Conservation (phyloP, 2,329 filamentous ascomycete genomes). For the Ambrosiella xylebori region DNA sequence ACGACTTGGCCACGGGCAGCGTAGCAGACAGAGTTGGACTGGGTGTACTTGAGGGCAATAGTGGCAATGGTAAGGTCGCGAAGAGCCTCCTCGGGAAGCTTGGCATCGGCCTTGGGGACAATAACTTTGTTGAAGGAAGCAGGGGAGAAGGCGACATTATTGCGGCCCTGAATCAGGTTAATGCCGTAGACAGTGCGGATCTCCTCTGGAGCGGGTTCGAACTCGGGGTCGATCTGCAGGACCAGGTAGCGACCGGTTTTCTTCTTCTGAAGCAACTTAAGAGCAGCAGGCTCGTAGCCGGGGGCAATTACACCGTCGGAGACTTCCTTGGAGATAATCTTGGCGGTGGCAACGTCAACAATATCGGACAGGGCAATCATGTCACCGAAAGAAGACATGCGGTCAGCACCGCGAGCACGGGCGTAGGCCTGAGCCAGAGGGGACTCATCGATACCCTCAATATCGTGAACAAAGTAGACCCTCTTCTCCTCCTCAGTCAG, state of each 20-base stretch:
- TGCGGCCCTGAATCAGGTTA: constrained; percentile 75
- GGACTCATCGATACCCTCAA: constrained; percentile 72
- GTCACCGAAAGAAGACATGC: constrained; percentile 97
- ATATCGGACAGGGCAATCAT: constrained; percentile 83
- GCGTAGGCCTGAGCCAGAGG: constrained; percentile 86
- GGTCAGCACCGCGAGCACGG: constrained; percentile 83
- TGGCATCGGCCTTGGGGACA: constrained; percentile 59
- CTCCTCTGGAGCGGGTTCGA: constrained; percentile 65
- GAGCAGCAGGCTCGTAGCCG: constrained; percentile 65
- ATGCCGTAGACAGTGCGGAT: constrained; percentile 80
- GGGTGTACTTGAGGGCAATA: constrained; percentile 95
- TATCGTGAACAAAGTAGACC: constrained; percentile 97
- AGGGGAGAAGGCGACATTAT: constrained; percentile 74
- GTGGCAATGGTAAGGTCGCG: constrained; percentile 89
- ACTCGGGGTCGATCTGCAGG: constrained; percentile 81
- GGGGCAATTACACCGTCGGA: constrained; percentile 94
- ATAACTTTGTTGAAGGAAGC: constrained; percentile 73
- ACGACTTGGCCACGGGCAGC: constrained; percentile 85
- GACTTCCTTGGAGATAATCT: constrained; percentile 95
- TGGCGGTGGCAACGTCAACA: constrained; percentile 83
- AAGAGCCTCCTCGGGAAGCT: constrained; percentile 63
- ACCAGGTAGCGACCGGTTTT: constrained; percentile 96
- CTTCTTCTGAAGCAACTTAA: constrained; percentile 91
- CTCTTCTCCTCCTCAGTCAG: constrained; percentile 78
- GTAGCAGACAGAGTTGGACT: constrained; percentile 98